These are phyloP conservation scores for Pythium diclinum DNA, from an alignment of 352 stramenopile genomes.

Conservation along the genomic window DNA sequence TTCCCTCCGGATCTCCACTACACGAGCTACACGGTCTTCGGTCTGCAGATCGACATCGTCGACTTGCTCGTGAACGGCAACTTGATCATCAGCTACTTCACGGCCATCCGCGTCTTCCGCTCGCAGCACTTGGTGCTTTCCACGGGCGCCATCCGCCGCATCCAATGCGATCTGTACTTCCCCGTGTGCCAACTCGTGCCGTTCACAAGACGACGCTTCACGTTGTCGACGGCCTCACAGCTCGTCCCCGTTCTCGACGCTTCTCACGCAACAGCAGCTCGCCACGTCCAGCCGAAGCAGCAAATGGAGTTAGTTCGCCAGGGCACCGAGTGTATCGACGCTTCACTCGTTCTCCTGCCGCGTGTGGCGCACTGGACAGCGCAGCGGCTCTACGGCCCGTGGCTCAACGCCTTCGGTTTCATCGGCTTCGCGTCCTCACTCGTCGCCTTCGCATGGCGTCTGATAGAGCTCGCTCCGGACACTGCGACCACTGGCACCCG, in stretches of 20 bases:
- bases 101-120: neutral
- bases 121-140: neutral
- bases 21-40: neutral
- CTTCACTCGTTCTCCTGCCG: neutral
- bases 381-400: neutral
- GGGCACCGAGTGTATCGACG: neutral
- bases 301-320: neutral
- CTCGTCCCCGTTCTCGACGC: neutral
- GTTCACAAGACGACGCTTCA: neutral
- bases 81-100: slow-evolving; percentile 14
- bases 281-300: neutral
- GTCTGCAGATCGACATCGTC: neutral
- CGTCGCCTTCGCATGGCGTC: neutral
- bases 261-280: neutral
- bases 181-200: slow-evolving; percentile 11
- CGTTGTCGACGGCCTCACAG: neutral
- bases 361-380: neutral
- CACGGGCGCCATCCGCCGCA: neutral
- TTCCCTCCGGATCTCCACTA: neutral
- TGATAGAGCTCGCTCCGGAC: neutral
- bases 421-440: neutral
- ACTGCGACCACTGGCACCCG: neutral
- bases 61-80: slow-evolving; percentile 10
- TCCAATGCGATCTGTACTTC: slow-evolving; percentile 8
- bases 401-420: neutral